Evolutionary conservation across 1,139 yeast species (phyloP), one percentile per base, ranked within the genome.

Genomic region (Diutina sp.): DNA sequence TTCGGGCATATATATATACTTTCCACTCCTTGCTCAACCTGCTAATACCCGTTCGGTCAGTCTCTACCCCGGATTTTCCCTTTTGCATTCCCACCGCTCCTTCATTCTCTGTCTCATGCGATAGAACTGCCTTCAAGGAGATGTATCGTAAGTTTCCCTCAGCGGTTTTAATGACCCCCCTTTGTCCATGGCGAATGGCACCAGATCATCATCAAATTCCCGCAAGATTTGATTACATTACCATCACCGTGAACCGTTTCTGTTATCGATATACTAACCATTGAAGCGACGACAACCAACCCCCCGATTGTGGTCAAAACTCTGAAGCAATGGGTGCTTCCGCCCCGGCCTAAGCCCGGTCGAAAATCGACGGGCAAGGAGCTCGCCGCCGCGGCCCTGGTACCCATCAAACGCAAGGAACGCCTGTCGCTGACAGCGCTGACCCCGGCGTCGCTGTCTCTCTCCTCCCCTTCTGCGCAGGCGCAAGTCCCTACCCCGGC

Each of bases 341-440:
- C 97, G 2, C 96, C 96, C n/a, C 73, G 96, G 58, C 95, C 95
- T 6, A 89, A 88, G 67, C 96, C 96, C 0, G 97, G 96, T 11
- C 73, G 96, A 58, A 89, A 89, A 69, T 96, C 96, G 14, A 80
- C 90, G 58, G 82, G 80, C 4, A 87, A 82, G 12, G 44, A 50
- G n/a, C 16, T 50, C 14, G 53, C 16, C 1, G 38, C 38, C 61
- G 82, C 87, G 0, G 87, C 88, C 0, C 86, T 86, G 1, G 79
- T 85, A 51, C 87, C 88, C 66, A 74, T 96, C 58, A 90, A 90
- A 69, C 96, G 96, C 0, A 44, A 16, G n/a, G 41, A 35, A 8
- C 41, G 41, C 2, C 28, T 8, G 25, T 16, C 46, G 25, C 25
- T 18, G 46, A 45, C 46, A n/a, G 46, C 25, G n/a, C 25, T 18